Conservation (phyloP, 768 basidiomycete species). For the Postia placenta region DNA sequence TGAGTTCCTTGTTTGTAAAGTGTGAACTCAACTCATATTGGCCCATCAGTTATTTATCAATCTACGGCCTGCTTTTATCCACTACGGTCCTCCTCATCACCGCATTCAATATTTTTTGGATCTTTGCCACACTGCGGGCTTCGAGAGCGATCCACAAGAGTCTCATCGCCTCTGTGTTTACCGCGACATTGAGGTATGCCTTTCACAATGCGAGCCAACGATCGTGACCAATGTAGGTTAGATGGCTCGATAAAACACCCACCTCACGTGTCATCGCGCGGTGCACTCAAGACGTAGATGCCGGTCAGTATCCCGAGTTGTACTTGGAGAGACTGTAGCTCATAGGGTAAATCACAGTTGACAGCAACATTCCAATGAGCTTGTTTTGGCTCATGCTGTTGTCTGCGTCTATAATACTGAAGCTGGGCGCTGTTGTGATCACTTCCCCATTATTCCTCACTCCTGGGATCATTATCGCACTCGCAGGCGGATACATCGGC, state of each 20-base stretch:
- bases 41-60: constrained; percentile 22
- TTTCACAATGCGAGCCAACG: not conserved
- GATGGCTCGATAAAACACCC: constrained; percentile 49
- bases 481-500: constrained; percentile 38
- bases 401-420: constrained; percentile 25
- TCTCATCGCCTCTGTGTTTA: constrained; percentile 24
- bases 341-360: no score
- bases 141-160: constrained; percentile 26
- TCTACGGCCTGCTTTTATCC: constrained; percentile 19
- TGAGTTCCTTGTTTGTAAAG: constrained; percentile 12
- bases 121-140: constrained; percentile 26
- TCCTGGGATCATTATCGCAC: constrained; percentile 30
- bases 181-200: constrained; percentile 24
- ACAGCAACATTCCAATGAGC: not conserved
- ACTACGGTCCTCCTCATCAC: constrained; percentile 15
- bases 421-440: constrained; percentile 31
- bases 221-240: constrained; percentile 9
- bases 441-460: constrained; percentile 36
- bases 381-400: constrained; percentile 4
- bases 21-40: not conserved
- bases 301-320: constrained; percentile 15
- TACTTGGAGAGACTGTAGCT: no score
- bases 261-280: constrained; percentile 57
- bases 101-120: constrained; percentile 17
- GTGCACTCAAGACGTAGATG: constrained; percentile 60